phyloP scores from a whole-genome alignment of 495 filamentous ascomycete genomes.

The Penicillium maclennaniae region DNA sequence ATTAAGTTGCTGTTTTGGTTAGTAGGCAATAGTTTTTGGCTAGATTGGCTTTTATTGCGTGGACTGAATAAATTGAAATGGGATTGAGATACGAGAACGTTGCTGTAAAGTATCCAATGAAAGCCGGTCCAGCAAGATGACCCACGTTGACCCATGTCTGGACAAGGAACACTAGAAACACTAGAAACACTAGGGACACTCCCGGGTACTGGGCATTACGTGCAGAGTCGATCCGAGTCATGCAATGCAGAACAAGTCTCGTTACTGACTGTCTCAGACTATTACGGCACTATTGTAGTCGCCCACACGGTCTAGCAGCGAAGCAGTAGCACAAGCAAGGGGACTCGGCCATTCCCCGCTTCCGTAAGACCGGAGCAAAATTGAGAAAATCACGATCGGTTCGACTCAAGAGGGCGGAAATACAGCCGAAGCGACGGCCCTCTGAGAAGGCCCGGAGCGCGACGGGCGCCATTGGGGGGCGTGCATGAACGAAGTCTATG shows the following conservation, averaged over 20 bases:
- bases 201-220: not conserved
- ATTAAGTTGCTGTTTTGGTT: not conserved
- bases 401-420: conserved; percentile 1
- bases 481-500: conserved; percentile 9
- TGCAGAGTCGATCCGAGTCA: conserved; percentile 1
- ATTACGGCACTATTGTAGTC: not conserved
- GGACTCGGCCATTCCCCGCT: conserved; percentile 5
- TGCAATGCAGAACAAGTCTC: conserved; percentile 1
- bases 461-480: conserved; percentile 1
- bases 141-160: not conserved
- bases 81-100: not conserved
- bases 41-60: not conserved
- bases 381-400: conserved; percentile 1
- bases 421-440: conserved; percentile 1
- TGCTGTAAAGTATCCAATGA: not conserved
- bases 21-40: not conserved
- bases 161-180: too few relatives aligned
- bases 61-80: not conserved
- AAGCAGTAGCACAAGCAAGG: not conserved
- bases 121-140: not conserved
- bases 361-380: not conserved
- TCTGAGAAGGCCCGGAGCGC: conserved; percentile 5
- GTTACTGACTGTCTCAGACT: conserved; percentile 5
- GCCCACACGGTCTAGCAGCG: conserved; percentile 4
- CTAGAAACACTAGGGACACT: too few relatives aligned